Conservation (phyloP, 208 protist species). For the Trypanosomatidae sp. region DNA sequence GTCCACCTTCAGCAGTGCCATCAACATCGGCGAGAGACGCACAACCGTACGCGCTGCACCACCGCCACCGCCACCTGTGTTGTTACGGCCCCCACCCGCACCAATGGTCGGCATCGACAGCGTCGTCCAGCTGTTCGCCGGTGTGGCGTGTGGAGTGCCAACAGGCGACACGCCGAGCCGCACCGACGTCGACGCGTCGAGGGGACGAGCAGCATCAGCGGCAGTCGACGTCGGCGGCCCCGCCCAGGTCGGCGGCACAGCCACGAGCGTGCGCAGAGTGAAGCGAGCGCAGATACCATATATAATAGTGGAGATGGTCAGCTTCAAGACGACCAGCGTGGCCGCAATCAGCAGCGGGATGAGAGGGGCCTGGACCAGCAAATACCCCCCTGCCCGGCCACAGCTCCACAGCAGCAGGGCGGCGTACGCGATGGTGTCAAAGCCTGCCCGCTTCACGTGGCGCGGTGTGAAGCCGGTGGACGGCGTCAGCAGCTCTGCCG, state of each 20-base stretch:
- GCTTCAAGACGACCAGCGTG: constrained; percentile 28
- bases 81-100: no score
- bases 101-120: no score
- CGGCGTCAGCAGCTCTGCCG: constrained; percentile 26
- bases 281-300: constrained; percentile 13
- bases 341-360: constrained; percentile 18
- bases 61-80: no score
- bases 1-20: no score
- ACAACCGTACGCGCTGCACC: no score
- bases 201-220: no score
- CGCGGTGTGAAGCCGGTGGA: constrained; percentile 44
- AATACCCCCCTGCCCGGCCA: constrained; percentile 19
- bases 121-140: no score
- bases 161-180: no score
- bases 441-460: constrained; percentile 35
- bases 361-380: constrained; percentile 26
- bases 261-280: constrained; percentile 9
- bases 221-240: background rate
- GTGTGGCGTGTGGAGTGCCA: no score
- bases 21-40: no score
- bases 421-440: constrained; percentile 44
- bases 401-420: constrained; percentile 49
- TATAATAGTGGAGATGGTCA: constrained; percentile 12
- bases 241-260: constrained; percentile 7
- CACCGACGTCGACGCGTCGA: no score